Evolutionary conservation across 2,329 filamentous ascomycete species (phyloP).

Genomic region (Aspergillus phoenicis): DNA sequence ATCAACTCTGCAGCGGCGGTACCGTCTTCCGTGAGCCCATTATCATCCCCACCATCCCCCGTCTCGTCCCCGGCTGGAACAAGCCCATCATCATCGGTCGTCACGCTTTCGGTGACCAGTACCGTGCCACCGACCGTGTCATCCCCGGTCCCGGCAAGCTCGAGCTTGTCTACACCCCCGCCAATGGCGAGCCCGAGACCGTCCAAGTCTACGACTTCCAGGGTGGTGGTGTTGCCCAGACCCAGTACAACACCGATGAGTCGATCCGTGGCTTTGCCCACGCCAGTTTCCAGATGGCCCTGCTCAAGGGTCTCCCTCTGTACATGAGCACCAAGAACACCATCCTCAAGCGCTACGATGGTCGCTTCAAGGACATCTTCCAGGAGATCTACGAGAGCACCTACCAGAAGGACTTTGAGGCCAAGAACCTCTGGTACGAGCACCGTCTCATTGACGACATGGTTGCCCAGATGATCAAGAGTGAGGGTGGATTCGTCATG

Average conservation of each 20-base stretch:
- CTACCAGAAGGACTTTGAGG: constrained; percentile 88
- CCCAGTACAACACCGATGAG: constrained; percentile 98
- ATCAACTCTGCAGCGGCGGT: constrained; percentile 61
- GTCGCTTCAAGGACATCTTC: constrained; percentile 99
- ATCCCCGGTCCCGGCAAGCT: constrained; percentile 82
- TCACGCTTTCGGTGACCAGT: constrained; percentile 98
- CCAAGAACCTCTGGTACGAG: constrained; percentile 97
- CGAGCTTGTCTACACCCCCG: constrained; percentile 90
- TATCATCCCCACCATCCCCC: constrained; percentile 88
- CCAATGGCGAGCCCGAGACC: constrained; percentile 74
- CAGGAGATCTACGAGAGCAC: constrained; percentile 88
- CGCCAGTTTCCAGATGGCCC: constrained; percentile 91
- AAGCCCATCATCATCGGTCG: constrained; percentile 99
- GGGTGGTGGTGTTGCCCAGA: constrained; percentile 83
- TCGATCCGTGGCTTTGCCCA: constrained; percentile 94
- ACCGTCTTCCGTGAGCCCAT: constrained; percentile 99
- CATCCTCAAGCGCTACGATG: constrained; percentile 98
- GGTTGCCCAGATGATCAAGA: constrained; percentile 99
- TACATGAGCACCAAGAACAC: constrained; percentile 99
- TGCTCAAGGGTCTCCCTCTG: constrained; percentile 83
- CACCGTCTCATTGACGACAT: constrained; percentile 99
- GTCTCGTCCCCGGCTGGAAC: constrained; percentile 95
- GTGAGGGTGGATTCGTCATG: constrained; percentile 92
- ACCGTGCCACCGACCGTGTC: constrained; percentile 91
- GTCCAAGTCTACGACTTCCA: constrained; percentile 91